These are phyloP conservation scores for Erysiphe neolycopersici DNA, from an alignment of 2,329 filamentous ascomycete species.

Conservation along the genomic window DNA sequence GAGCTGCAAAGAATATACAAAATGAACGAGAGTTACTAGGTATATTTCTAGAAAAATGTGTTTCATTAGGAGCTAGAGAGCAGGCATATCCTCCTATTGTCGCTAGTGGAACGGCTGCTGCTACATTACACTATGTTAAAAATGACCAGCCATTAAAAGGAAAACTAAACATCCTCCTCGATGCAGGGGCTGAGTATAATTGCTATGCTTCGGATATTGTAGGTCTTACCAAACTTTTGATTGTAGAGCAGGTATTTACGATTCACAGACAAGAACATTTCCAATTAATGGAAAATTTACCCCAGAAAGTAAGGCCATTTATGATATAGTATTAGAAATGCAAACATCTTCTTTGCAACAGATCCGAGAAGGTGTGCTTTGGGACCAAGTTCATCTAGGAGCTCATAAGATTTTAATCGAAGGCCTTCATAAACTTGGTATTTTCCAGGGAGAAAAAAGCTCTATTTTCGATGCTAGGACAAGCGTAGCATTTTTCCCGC, in stretches of 20 bases:
- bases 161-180: conserved; percentile 58
- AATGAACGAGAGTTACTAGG: conserved; percentile 72
- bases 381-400: conserved; percentile 56
- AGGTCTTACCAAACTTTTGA: conserved; percentile 9
- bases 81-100: conserved; percentile 78
- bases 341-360: conserved; percentile 49
- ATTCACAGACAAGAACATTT: conserved; percentile 51
- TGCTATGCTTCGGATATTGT: conserved; percentile 46
- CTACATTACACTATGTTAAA: conserved; percentile 67
- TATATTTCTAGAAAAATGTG: conserved; percentile 49
- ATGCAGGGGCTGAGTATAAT: conserved; percentile 54
- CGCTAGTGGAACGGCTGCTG: conserved; percentile 51
- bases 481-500: conserved; percentile 77
- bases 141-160: conserved; percentile 43
- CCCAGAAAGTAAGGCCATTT: conserved; percentile 44
- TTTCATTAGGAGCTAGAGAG: conserved; percentile 48
- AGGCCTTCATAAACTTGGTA: conserved; percentile 48
- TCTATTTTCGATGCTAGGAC: conserved; percentile 55
- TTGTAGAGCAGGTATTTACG: not conserved
- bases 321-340: conserved; percentile 68
- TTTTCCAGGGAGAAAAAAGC: conserved; percentile 38
- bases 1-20: conserved; percentile 31
- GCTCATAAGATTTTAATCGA: conserved; percentile 65
- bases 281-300: conserved; percentile 50
- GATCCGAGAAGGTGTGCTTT: conserved; percentile 47